Percentiles rank a stretch among this genome's conserved stretches.
These are phyloP conservation scores for Penicillium lividum DNA, from an alignment of 495 filamentous ascomycete species.

Conservation along the genomic window DNA sequence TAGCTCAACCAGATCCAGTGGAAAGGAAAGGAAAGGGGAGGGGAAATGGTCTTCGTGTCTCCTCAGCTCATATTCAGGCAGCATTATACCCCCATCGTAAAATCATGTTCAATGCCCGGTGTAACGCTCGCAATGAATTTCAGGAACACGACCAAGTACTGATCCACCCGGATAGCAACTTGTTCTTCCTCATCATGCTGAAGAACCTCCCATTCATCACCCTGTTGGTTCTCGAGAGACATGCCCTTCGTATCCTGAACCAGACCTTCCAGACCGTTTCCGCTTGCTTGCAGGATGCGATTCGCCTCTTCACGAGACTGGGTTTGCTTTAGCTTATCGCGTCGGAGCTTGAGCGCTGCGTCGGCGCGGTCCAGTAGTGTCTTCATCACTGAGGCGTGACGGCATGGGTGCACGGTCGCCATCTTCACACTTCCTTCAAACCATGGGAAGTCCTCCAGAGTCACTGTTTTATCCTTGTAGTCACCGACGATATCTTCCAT, in stretches of 20 bases:
- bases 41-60: neutral
- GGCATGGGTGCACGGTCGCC: slow-evolving; percentile 92
- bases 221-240: slow-evolving; percentile 53
- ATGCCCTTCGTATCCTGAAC: slow-evolving; percentile 59
- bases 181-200: slow-evolving; percentile 71
- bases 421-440: slow-evolving; percentile 83
- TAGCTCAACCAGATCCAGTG: neutral
- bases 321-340: slow-evolving; percentile 68
- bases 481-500: slow-evolving; percentile 99
- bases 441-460: slow-evolving; percentile 95
- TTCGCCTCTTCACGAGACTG: slow-evolving; percentile 47
- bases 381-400: slow-evolving; percentile 97
- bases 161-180: slow-evolving; percentile 91
- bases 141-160: slow-evolving; percentile 96
- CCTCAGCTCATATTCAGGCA: neutral
- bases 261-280: slow-evolving; percentile 61
- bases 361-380: slow-evolving; percentile 92
- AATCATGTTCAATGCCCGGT: slow-evolving; percentile 96
- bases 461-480: slow-evolving; percentile 99
- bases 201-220: slow-evolving; percentile 87
- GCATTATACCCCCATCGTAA: slow-evolving; percentile 87
- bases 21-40: neutral
- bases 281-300: slow-evolving; percentile 43
- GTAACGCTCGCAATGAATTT: slow-evolving; percentile 99
- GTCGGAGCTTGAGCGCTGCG: slow-evolving; percentile 83